Evolutionary conservation across 208 protist genomes (phyloP).

Genomic region (Acanthamoeba rhysodes): DNA sequence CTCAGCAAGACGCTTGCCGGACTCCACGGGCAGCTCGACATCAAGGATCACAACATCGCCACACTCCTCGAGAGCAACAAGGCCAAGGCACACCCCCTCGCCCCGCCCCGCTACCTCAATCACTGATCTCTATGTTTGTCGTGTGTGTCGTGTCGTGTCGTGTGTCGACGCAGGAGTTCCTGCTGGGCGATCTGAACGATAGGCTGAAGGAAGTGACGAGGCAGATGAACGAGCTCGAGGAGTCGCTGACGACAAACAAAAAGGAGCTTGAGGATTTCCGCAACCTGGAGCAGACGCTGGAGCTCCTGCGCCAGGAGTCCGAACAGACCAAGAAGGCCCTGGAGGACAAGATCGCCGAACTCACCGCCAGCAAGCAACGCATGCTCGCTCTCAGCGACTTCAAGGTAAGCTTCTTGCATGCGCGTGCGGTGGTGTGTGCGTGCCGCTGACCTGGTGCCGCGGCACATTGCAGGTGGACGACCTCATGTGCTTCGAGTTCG

Average conservation of each 20-base stretch:
- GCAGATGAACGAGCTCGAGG: not conserved
- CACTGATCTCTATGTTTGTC: too few relatives aligned
- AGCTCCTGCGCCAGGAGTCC: slow-evolving; percentile 9
- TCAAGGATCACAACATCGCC: not conserved
- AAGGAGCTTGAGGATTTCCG: not conserved
- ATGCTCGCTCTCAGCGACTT: not conserved
- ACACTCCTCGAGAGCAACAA: not conserved
- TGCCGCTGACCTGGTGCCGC: not conserved
- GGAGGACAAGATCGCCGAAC: not conserved
- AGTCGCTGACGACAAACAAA: not conserved
- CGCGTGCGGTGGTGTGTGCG: too few relatives aligned
- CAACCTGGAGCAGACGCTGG: not conserved
- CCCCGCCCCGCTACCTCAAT: not conserved
- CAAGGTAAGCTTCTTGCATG: not conserved
- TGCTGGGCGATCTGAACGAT: not conserved
- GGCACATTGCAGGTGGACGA: not conserved
- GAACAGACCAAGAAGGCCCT: not conserved
- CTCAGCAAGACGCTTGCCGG: not conserved
- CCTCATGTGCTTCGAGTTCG: not conserved
- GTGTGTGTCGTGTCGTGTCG: not conserved
- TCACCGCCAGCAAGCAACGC: not conserved
- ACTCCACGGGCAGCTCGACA: not conserved
- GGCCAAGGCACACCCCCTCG: not conserved
- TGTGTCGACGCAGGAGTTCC: not conserved
- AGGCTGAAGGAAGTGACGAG: not conserved